Percentiles rank a stretch among this genome's conserved stretches.
phyloP scores from a whole-genome alignment of 2,329 filamentous ascomycete species.

The Scopulariopsis brevicaulis region DNA sequence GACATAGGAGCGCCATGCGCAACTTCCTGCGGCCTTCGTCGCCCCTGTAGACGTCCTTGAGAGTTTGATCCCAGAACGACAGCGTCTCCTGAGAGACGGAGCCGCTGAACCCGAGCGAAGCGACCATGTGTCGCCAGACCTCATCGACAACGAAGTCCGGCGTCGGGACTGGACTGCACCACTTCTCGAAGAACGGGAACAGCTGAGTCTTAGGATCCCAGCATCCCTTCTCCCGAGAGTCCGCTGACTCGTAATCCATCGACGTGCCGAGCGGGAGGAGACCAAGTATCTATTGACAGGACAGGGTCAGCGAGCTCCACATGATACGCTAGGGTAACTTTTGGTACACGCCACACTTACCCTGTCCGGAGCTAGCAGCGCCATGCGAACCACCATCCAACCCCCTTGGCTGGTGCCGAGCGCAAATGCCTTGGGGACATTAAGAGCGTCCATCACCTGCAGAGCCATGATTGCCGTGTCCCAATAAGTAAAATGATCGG shows the following conservation, averaged over 20 bases:
- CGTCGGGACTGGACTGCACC: constrained; percentile 24
- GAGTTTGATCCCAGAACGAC: constrained; percentile 31
- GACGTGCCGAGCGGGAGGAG: constrained; percentile 36
- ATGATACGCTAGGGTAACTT: neutral
- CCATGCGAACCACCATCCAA: constrained; percentile 38
- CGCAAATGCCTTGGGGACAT: constrained; percentile 33
- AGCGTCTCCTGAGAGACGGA: constrained; percentile 21
- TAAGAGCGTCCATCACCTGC: constrained; percentile 41
- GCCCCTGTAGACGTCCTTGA: constrained; percentile 33
- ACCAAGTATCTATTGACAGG: constrained; percentile 28
- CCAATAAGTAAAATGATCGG: constrained; percentile 43
- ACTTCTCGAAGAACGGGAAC: constrained; percentile 27
- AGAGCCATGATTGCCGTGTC: constrained; percentile 41
- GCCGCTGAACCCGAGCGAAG: constrained; percentile 31
- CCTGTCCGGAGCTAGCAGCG: constrained; percentile 34
- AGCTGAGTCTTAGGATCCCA: constrained; percentile 34
- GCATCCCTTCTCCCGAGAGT: constrained; percentile 31
- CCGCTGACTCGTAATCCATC: constrained; percentile 39
- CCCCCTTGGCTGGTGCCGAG: constrained; percentile 41
- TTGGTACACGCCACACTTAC: constrained; percentile 15
- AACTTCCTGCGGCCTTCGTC: constrained; percentile 37
- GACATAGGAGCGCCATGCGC: constrained; percentile 29
- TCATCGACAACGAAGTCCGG: constrained; percentile 35
- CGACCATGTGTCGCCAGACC: constrained; percentile 31
- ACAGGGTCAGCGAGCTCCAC: neutral